Conservation (phyloP, 805 yeast species). For the Zygosaccharomyces siamensis region DNA sequence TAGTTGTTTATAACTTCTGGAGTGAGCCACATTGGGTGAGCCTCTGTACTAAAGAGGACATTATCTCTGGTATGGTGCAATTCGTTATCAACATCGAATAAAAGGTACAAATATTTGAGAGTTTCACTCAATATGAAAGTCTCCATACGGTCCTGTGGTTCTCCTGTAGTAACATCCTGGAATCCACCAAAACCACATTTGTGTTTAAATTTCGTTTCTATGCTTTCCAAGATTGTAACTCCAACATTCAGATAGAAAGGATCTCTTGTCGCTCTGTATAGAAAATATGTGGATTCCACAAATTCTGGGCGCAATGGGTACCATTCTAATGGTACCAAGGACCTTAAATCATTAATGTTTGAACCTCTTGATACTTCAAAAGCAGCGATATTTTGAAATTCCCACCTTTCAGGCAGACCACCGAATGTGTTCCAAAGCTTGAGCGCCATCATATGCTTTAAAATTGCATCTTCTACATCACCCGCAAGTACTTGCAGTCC, state of each 20-base stretch:
- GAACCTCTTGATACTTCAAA: background rate
- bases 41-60: constrained; percentile 76
- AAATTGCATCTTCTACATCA: constrained; percentile 58
- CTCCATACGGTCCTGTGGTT: constrained; percentile 79
- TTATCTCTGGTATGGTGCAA: constrained; percentile 41
- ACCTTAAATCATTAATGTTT: background rate
- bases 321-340: constrained; percentile 59
- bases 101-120: constrained; percentile 70
- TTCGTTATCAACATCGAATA: constrained; percentile 68
- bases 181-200: constrained; percentile 80
- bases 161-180: constrained; percentile 60
- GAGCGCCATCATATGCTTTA: constrained; percentile 54
- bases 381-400: constrained; percentile 26
- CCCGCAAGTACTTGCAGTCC: constrained; percentile 81
- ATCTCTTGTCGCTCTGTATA: constrained; percentile 80
- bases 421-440: constrained; percentile 79
- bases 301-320: constrained; percentile 91
- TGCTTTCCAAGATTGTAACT: constrained; percentile 52
- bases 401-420: constrained; percentile 88
- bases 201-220: constrained; percentile 48
- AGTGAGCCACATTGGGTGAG: constrained; percentile 81
- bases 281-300: constrained; percentile 78
- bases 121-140: constrained; percentile 87
- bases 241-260: constrained; percentile 80
- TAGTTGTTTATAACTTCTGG: constrained; percentile 31